Percentiles rank a stretch among this genome's conserved stretches.
Evolutionary conservation across 495 filamentous ascomycete genomes (phyloP).

Genomic region (Cercophora newfieldiana): DNA sequence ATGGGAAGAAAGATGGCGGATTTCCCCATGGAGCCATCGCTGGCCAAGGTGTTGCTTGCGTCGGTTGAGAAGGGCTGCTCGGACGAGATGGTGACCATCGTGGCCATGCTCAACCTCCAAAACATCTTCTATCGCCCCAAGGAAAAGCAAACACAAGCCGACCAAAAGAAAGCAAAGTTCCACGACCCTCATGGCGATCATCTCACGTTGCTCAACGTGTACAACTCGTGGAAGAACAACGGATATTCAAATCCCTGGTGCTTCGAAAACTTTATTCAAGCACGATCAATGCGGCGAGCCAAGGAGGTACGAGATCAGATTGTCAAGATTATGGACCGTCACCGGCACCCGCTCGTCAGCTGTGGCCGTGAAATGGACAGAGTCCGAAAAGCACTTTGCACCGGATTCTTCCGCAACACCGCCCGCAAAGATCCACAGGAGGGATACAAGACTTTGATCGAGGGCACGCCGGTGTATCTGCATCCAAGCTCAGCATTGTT

Average conservation of each 20-base stretch:
- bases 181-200: slow-evolving; percentile 95
- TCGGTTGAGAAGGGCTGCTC: slow-evolving; percentile 85
- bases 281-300: slow-evolving; percentile 78
- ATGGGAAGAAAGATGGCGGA: slow-evolving; percentile 97
- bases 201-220: slow-evolving; percentile 91
- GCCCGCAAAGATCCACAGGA: slow-evolving; percentile 94
- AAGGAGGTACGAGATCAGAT: slow-evolving; percentile 93
- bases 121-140: slow-evolving; percentile 93
- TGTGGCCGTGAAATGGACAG: slow-evolving; percentile 85
- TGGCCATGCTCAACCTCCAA: slow-evolving; percentile 86
- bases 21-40: slow-evolving; percentile 85
- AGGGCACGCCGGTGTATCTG: slow-evolving; percentile 92
- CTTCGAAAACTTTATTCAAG: slow-evolving; percentile 97
- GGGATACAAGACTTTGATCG: slow-evolving; percentile 94
- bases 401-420: slow-evolving; percentile 92
- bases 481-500: slow-evolving; percentile 90
- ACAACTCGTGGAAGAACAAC: slow-evolving; percentile 87
- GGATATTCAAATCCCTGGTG: slow-evolving; percentile 89
- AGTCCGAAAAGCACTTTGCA: slow-evolving; percentile 89
- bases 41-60: slow-evolving; percentile 87
- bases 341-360: slow-evolving; percentile 73
- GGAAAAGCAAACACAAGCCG: slow-evolving; percentile 92
- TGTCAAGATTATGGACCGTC: slow-evolving; percentile 87
- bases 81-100: slow-evolving; percentile 91
- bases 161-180: slow-evolving; percentile 97